A percentile compares a stretch with the other conserved stretches of the same genome.
These are phyloP conservation scores for Mycena floridula DNA, from an alignment of 768 basidiomycete genomes.

Conservation along the genomic window DNA sequence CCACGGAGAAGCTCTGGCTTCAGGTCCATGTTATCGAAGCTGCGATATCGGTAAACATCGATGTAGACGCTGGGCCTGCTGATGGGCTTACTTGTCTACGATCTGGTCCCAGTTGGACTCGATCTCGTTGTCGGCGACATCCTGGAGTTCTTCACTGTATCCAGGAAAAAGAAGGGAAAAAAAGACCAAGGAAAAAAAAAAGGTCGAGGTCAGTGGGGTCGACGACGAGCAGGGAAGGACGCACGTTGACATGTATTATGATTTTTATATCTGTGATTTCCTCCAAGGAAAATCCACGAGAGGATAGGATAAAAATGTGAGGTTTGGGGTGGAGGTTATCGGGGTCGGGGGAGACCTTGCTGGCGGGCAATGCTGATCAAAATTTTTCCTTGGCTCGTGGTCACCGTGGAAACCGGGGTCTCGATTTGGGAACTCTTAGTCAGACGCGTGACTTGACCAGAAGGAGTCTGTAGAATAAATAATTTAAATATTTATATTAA, in stretches of 20 bases:
- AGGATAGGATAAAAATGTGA: too few species aligned
- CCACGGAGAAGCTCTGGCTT: constrained; percentile 77
- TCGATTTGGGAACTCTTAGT: too few species aligned
- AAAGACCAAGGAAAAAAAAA: neutral
- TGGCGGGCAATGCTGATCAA: too few species aligned
- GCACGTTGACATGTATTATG: neutral
- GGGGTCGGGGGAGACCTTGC: too few species aligned
- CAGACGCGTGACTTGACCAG: too few species aligned
- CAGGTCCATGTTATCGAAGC: constrained; percentile 80
- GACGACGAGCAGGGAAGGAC: neutral
- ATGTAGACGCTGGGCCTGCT: neutral
- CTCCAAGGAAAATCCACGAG: too few species aligned
- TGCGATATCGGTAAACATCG: constrained; percentile 16
- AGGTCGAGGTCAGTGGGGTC: neutral
- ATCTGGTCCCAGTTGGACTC: constrained; percentile 81
- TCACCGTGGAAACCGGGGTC: too few species aligned
- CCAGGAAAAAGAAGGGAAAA: neutral
- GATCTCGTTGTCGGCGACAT: constrained; percentile 53
- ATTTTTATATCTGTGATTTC: neutral
- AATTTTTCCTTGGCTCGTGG: too few species aligned
- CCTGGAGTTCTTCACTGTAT: constrained; percentile 53
- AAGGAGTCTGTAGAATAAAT: too few species aligned
- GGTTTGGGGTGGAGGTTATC: too few species aligned
- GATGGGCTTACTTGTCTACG: constrained; percentile 57
- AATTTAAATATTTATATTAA: too few species aligned